phyloP scores from a whole-genome alignment of 441 rosid genomes.

The Pelargonium fulgidum region DNA sequence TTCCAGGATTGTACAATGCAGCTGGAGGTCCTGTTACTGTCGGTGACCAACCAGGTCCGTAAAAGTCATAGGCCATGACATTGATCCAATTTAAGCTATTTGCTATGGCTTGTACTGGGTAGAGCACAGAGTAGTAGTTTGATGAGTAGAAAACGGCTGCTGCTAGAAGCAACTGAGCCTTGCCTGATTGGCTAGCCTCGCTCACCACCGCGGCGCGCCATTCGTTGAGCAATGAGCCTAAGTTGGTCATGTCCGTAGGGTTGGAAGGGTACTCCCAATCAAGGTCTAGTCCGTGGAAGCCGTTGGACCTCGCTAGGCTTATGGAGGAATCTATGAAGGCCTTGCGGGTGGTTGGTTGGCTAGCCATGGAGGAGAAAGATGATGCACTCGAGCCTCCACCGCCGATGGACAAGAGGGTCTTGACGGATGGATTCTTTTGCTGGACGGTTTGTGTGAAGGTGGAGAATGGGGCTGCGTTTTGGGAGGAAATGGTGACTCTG shows the following conservation, averaged over 20 bases:
- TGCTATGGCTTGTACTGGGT: conserved; percentile 36
- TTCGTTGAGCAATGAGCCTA: conserved; percentile 29
- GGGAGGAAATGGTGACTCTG: conserved; percentile 25
- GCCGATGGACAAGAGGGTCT: conserved; percentile 41
- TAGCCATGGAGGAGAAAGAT: conserved; percentile 30
- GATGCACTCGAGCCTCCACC: conserved; percentile 24
- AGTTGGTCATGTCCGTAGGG: conserved; percentile 21
- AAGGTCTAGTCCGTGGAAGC: conserved; percentile 40
- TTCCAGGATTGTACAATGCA: conserved; percentile 42
- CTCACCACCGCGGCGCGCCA: conserved; percentile 25
- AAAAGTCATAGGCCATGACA: conserved; percentile 55
- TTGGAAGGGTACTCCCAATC: conserved; percentile 37
- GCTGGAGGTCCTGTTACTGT: conserved; percentile 50
- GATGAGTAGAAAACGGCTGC: conserved; percentile 39
- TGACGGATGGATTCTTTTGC: conserved; percentile 28
- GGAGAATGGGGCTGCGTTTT: conserved; percentile 24
- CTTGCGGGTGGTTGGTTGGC: conserved; percentile 21
- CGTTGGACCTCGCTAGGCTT: conserved; percentile 25
- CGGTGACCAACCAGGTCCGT: conserved; percentile 36
- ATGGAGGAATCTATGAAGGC: conserved; percentile 38
- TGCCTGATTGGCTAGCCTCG: conserved; percentile 23
- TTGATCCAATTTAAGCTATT: conserved; percentile 56
- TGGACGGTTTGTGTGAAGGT: conserved; percentile 31
- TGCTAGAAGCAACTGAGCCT: conserved; percentile 20
- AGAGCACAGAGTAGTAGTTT: conserved; percentile 26